Evolutionary conservation across 192 early-diverging fungal species (phyloP), one percentile per base, ranked within the genome.

Genomic region (Coemansia sp.): DNA sequence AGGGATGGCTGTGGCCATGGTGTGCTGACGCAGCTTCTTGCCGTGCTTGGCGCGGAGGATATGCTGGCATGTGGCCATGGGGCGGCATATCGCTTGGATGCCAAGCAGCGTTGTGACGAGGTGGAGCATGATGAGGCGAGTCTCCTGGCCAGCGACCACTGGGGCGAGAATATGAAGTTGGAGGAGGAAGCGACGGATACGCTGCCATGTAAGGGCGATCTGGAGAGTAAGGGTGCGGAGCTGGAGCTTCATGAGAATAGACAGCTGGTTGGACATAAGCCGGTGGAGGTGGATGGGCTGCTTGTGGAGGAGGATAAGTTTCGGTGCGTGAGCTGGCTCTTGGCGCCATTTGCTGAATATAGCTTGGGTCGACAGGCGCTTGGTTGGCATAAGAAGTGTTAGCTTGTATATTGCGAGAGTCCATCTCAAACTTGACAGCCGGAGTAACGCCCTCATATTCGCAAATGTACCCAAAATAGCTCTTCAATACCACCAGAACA

Each of bases 391-490:
- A 12, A 5, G 56, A n/a, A 7, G n/a, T 38, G 35, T 36, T 37
- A 1, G 56, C 7, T 12, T 37, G 56, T 32, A 58, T 58, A 15
- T 58, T 58, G 56, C 56, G 56, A 10, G 56, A 10, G 11, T 58
- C 56, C 56, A 58, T 58, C 19, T 58, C 56, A 22, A 58, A 58
- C 35, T 58, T 58, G 36, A 32, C 56, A 9, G 56, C 31, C 15
- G 56, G 56, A 37, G 56, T 22, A 20, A 58, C 56, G 29, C n/a
- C 56, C 35, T 58, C 56, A 22, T 58, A 58, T 20, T 58, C 56
- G 56, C 56, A 58, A 58, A 58, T 58, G 11, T 58, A 58, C n/a
- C 56, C 56, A 37, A 37, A 58, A 19, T 58, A 58, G 19, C 20
- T 58, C 56, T 58, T 58, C 56, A 58, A 14, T 1, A 58, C 56